Percentiles rank a stretch among this genome's conserved stretches.
These are phyloP conservation scores for Fusarium longipes DNA, from an alignment of 2,329 filamentous ascomycete genomes.

Conservation along the genomic window DNA sequence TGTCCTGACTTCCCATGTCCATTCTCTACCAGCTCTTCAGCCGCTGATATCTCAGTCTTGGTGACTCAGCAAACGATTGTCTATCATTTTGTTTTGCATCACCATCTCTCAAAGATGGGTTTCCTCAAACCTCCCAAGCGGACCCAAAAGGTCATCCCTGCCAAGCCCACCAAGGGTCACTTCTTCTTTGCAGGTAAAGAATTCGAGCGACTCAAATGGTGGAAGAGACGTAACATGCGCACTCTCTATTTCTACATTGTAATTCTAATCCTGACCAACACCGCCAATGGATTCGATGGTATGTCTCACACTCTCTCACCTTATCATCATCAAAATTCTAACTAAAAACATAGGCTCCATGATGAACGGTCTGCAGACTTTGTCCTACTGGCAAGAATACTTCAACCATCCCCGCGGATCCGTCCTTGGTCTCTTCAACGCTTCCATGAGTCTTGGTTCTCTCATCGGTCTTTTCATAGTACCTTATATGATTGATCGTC, in stretches of 20 bases:
- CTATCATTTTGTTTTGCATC: background rate
- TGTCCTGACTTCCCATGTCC: background rate
- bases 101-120: slow-evolving; percentile 1
- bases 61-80: background rate
- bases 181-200: slow-evolving; percentile 24
- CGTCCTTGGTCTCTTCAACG: slow-evolving; percentile 23
- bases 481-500: slow-evolving; percentile 26
- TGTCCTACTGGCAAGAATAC: slow-evolving; percentile 29
- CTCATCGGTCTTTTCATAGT: slow-evolving; percentile 27
- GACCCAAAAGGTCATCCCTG: slow-evolving; percentile 24
- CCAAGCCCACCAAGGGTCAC: slow-evolving; percentile 12
- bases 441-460: slow-evolving; percentile 29
- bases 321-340: rapidly evolving
- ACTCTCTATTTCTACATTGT: slow-evolving; percentile 17
- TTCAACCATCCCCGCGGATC: slow-evolving; percentile 25
- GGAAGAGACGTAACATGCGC: slow-evolving; percentile 17
- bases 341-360: background rate
- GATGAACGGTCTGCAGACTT: slow-evolving; percentile 29
- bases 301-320: rapidly evolving
- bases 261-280: slow-evolving; percentile 15
- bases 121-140: slow-evolving; percentile 12
- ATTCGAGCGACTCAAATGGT: slow-evolving; percentile 14
- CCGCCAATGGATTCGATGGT: slow-evolving; percentile 26
- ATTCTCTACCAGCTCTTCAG: background rate
- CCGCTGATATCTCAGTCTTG: background rate